These are phyloP conservation scores for Claviceps africana DNA, from an alignment of 2,329 filamentous ascomycete species.

Conservation along the genomic window DNA sequence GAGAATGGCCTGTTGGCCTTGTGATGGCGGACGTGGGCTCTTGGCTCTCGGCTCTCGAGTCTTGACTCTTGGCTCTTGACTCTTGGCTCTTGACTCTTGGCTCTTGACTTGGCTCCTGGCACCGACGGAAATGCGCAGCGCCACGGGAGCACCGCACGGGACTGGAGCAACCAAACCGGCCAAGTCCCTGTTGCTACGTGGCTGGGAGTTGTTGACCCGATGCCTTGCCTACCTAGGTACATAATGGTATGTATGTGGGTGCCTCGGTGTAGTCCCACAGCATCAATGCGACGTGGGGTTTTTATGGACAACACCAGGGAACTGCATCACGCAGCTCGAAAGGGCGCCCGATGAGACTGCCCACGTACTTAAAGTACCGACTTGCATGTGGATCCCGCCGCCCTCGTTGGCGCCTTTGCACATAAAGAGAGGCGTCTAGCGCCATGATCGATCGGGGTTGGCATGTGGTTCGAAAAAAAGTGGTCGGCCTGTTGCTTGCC, in stretches of 20 bases:
- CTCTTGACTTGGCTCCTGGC: too few relatives aligned
- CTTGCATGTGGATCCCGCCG: too few relatives aligned
- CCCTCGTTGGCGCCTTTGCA: too few relatives aligned
- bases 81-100: too few relatives aligned
- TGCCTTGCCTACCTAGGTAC: not conserved
- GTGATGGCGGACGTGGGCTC: not conserved
- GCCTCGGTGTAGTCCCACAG: not conserved
- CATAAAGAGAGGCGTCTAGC: not conserved
- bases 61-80: too few relatives aligned
- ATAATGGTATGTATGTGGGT: not conserved
- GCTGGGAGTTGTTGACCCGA: not conserved
- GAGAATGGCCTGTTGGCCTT: not conserved
- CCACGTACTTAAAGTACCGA: too few relatives aligned
- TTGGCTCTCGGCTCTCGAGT: too few relatives aligned
- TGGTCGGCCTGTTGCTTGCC: not conserved
- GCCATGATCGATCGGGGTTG: too few relatives aligned
- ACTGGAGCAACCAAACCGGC: not conserved
- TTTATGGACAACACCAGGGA: not conserved
- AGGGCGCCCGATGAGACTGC: not conserved
- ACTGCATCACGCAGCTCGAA: not conserved
- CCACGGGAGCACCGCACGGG: too few relatives aligned
- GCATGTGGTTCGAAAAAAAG: not conserved
- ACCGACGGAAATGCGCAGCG: not conserved
- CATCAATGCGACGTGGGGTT: not conserved
- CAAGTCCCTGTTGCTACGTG: not conserved